Evolutionary conservation across 108 stramenopile species (phyloP).

Genomic region (Phaeodactylum tricornutum): DNA sequence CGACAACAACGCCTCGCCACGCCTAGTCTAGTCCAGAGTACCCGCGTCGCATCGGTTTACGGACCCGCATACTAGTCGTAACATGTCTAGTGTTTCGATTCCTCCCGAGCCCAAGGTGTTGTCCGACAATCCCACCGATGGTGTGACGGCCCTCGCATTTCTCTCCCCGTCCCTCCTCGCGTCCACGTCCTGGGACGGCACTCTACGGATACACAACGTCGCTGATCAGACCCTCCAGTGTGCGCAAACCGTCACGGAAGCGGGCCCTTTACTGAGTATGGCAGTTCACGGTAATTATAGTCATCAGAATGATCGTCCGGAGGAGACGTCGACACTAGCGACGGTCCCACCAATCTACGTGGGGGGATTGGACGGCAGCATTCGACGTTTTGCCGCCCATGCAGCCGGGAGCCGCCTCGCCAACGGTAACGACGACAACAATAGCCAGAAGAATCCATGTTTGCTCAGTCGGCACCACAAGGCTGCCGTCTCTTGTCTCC

Average conservation of each 20-base stretch:
- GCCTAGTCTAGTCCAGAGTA: too few relatives aligned
- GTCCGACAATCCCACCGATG: constrained; percentile 36
- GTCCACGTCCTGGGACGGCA: constrained; percentile 73
- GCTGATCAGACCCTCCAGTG: constrained; percentile 11
- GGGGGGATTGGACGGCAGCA: constrained; percentile 62
- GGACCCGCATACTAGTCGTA: too few relatives aligned
- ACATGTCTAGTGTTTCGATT: too few relatives aligned
- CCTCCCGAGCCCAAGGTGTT: background rate
- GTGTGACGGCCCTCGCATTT: constrained; percentile 55
- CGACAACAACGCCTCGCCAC: too few relatives aligned
- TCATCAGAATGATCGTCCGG: background rate
- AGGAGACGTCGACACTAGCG: too few relatives aligned
- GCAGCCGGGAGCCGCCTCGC: background rate
- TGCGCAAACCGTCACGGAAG: constrained; percentile 40
- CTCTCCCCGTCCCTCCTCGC: constrained; percentile 30
- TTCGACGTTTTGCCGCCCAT: constrained; percentile 2
- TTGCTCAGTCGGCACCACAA: constrained; percentile 17
- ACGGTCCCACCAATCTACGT: too few relatives aligned
- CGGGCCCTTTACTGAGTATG: constrained; percentile 62
- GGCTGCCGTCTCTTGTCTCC: constrained; percentile 18
- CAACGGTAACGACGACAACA: background rate
- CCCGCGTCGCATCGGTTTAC: too few relatives aligned
- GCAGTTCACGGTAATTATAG: constrained; percentile 11
- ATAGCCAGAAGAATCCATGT: constrained; percentile 9
- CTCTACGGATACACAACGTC: constrained; percentile 56